Evolutionary conservation across 805 yeast genomes (phyloP), one percentile per base, ranked within the genome.

Genomic region (Candida vartiovaarae): DNA sequence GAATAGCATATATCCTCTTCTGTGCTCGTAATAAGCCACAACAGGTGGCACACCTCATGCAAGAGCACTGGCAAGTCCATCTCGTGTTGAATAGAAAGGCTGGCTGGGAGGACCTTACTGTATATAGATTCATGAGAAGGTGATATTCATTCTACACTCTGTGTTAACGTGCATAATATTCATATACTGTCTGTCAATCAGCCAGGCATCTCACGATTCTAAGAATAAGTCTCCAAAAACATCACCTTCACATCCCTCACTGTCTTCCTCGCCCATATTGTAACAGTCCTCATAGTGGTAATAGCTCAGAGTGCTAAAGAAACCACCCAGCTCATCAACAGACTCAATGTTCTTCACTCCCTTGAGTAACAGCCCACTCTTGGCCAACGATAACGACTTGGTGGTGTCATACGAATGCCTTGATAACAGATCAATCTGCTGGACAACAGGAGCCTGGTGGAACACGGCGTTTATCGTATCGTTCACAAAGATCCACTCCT

Each of bases 101-200:
- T 1, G 98, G 98, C 0, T 89, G 98, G 96, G 99, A 93, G 63
- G 91, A 84, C 8, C 67, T 93, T 32, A 76, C 86, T 43, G 82
- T 91, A 7, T 78, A 82, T 63, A 71, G 80, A 49, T 86, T 90
- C 54, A 57, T 43, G 39, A 54, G 42, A 32, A 4, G 11, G 11
- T 40, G 40, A 29, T 20, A 23, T 3, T 5, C 15, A 38, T 20
- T 15, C 20, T 15, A 15, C 20, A 15, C 20, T 15, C 20, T 15
- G 20, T 15, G 20, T 15, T 15, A 15, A 15, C 20, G 20, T 15
- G 20, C 20, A 15, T 15, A 38, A 31, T 10, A 32, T 31, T 24
- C 24, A 2, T 38, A 26, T 31, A 15, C 25, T 34, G 23, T 23
- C 20, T 15, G 20, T 15, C 20, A 15, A 15, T 23, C 15, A 34